Conservation (phyloP, 2,329 filamentous ascomycete species). For the Aspergillus calidoustus region DNA sequence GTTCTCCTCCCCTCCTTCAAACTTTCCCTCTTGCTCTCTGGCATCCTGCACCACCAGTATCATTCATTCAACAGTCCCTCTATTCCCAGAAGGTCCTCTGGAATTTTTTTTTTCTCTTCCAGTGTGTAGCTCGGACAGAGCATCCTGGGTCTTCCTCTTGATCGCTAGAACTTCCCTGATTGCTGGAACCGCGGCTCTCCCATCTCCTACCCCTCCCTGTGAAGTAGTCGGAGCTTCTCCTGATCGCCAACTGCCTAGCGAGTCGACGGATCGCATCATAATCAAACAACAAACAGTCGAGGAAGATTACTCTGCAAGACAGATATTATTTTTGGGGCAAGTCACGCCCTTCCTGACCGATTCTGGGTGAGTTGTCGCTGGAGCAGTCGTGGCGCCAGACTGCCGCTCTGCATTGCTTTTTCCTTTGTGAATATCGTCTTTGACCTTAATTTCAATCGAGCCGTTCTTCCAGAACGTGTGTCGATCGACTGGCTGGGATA, state of each 20-base stretch:
- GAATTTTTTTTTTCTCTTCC: neutral
- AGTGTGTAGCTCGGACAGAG: neutral
- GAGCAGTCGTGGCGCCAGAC: slow-evolving; percentile 10
- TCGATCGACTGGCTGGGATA: slow-evolving; percentile 5
- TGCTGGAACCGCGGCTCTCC: slow-evolving; percentile 8
- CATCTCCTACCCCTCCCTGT: slow-evolving; percentile 8
- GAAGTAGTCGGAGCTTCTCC: slow-evolving; percentile 2
- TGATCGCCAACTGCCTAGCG: neutral
- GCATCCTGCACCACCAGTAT: neutral
- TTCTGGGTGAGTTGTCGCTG: slow-evolving; percentile 14
- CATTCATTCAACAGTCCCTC: neutral
- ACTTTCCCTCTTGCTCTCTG: slow-evolving; percentile 1
- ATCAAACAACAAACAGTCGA: neutral
- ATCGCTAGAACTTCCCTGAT: slow-evolving; percentile 3
- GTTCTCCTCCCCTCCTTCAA: slow-evolving; percentile 6
- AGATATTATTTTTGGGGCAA: neutral
- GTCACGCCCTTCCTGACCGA: neutral
- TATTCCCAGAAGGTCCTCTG: neutral
- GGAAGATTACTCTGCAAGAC: neutral
- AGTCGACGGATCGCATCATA: neutral
- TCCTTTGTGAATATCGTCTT: slow-evolving; percentile 7
- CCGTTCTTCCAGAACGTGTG: slow-evolving; percentile 10
- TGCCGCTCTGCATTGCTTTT: slow-evolving; percentile 8
- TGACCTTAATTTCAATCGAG: slow-evolving; percentile 3
- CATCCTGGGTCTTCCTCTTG: neutral